Evolutionary conservation across 192 early-diverging fungal species (phyloP), one percentile per base, ranked within the genome.

Genomic region (Podila epigama): DNA sequence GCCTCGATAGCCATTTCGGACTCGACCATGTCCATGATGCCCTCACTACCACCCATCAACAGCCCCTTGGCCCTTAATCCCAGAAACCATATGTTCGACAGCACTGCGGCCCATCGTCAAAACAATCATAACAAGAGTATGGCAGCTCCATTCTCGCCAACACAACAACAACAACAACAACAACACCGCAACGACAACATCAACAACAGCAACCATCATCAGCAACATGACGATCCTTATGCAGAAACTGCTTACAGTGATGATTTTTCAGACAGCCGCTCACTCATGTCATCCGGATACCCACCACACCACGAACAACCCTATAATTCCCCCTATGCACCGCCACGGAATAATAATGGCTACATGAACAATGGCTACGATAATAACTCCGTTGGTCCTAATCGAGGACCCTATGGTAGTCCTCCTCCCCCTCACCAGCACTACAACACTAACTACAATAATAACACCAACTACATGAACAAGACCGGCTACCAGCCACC

Each of bases 11-110:
- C 66, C 36, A 68, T 77, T 22, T 77, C 73, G 1, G 73, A 77
- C 10, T 77, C 73, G n/a, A 63, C 66, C 42, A 68, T 77, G 65
- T 68, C 66, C 6, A 58, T 64, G 66, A 77, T 73, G 63, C 70
- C 70, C 3, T 73, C 70, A 15, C 25, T 66, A 50, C 63, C 72
- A 1, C 32, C 72, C 8, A 35, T 18, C n/a, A 33, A 54, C 0
- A 68, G 66, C 25, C 66, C 73, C 29, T 37, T 55, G 64, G n/a
- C 61, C n/a, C 32, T 62, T 25, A 55, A 3, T 5, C 60, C 59
- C 20, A 15, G 8, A 3, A 55, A 42, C 29, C 51, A 25, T n/a
- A n/a, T n/a, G n/a, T n/a, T n/a, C 40, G 41, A 55, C 12, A 71
- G 20, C 36, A 37, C 36, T 22, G 28, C 20, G 8, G 35, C 12